phyloP scores from a whole-genome alignment of 1,284 basidiomycete genomes.

The Dichomitus squalens region DNA sequence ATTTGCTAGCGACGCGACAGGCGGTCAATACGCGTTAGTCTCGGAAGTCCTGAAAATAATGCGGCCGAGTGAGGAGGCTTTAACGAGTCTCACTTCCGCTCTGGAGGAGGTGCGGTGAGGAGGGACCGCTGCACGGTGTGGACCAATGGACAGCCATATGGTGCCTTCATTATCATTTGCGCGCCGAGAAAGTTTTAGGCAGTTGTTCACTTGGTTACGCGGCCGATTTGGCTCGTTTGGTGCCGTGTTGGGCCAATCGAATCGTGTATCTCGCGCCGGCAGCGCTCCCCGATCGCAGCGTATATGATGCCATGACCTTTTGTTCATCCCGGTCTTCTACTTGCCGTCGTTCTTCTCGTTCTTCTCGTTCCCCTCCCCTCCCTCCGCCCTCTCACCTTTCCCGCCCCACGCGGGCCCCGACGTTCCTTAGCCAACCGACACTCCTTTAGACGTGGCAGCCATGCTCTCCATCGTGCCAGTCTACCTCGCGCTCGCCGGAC shows the following conservation, averaged over 20 bases:
- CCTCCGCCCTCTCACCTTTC: constrained; percentile 4
- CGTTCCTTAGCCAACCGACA: constrained; percentile 26
- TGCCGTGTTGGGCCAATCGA: background rate
- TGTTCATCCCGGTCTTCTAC: background rate
- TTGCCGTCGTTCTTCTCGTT: constrained; percentile 1
- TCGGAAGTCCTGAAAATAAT: background rate
- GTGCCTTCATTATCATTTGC: background rate
- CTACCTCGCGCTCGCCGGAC: constrained; percentile 26
- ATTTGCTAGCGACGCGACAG: background rate
- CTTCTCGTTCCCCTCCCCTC: background rate
- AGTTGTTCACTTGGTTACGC: background rate
- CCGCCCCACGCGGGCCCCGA: constrained; percentile 24
- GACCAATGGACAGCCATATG: background rate
- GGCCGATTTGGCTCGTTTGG: background rate
- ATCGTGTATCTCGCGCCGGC: background rate
- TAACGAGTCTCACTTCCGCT: background rate
- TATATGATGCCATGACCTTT: background rate
- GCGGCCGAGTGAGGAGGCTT: background rate
- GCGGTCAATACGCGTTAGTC: background rate
- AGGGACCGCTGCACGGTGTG: background rate
- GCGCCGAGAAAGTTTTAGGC: background rate
- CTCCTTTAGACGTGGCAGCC: constrained; percentile 15
- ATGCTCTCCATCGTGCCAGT: constrained; percentile 28
- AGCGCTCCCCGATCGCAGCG: background rate
- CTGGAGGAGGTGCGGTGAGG: background rate